Percentiles rank a stretch among this genome's conserved stretches.
These are phyloP conservation scores for Laguncularia racemosa DNA, from an alignment of 345 rosid genomes.

Conservation along the genomic window DNA sequence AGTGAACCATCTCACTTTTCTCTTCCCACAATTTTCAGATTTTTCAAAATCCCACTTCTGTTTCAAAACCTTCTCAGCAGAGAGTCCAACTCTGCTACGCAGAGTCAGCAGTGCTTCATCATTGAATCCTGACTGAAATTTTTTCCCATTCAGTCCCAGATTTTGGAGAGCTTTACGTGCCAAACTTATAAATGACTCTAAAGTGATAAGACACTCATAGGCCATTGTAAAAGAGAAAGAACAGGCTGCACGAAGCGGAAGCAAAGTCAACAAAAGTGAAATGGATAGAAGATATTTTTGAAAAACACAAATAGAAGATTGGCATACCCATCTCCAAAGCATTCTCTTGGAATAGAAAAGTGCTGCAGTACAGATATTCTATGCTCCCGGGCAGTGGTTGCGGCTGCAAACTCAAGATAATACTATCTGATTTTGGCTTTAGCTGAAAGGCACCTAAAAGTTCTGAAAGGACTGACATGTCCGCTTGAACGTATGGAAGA, in stretches of 20 bases:
- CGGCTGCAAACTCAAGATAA: slow-evolving; percentile 29
- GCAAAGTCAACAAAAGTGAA: background rate
- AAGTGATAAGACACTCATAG: slow-evolving; percentile 52
- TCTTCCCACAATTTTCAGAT: slow-evolving; percentile 65
- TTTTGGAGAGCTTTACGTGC: slow-evolving; percentile 28
- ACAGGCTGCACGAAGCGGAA: slow-evolving; percentile 46
- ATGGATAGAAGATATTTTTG: background rate
- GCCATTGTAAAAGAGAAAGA: slow-evolving; percentile 64
- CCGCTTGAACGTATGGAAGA: slow-evolving; percentile 44
- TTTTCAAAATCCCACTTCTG: slow-evolving; percentile 46
- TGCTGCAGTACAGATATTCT: slow-evolving; percentile 57
- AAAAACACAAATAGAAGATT: slow-evolving; percentile 6
- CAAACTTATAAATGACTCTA: slow-evolving; percentile 48
- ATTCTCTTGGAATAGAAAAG: slow-evolving; percentile 52
- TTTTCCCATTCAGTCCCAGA: slow-evolving; percentile 30
- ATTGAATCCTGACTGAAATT: slow-evolving; percentile 11
- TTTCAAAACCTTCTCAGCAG: slow-evolving; percentile 58
- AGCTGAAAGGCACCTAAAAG: slow-evolving; percentile 69
- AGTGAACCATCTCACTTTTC: slow-evolving; percentile 41
- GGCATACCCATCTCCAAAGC: slow-evolving; percentile 45
- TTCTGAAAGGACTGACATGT: slow-evolving; percentile 39
- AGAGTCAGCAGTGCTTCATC: slow-evolving; percentile 30
- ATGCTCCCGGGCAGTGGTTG: slow-evolving; percentile 48
- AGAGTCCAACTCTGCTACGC: slow-evolving; percentile 42
- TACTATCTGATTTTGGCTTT: slow-evolving; percentile 21